Evolutionary conservation across 306 rosid genomes (phyloP), one percentile per base, ranked within the genome.

Genomic region (Pyrus betulifolia): DNA sequence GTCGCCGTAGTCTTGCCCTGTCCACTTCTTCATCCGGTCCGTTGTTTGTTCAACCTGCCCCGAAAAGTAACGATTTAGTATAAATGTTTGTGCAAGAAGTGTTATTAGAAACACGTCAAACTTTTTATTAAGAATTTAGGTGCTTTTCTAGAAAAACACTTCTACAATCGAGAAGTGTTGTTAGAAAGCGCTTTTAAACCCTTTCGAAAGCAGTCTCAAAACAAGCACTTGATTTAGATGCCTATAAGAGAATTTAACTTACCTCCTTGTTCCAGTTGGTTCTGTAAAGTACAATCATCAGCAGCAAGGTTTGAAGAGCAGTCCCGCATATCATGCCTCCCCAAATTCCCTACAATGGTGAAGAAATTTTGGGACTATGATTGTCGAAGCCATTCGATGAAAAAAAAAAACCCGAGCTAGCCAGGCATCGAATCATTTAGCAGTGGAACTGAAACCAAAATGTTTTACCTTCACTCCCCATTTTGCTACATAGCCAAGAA

Each of bases 211-310:
- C 7, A 46, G 17, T 49, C 21, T 49, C 54, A 49, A 2, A 15
- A 15, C 54, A 49, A 5, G 19, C 19, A 46, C 54, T 46, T 14
- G 2, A 2, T 46, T 13, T 45, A 0, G 5, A 45, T 45, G 52
- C 30, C 35, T 11, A 5, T 2, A 22, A 4, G 18, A 62, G 19
- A 60, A 49, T 54, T 75, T 45, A 12, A 52, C 75, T 80, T 74
- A 80, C 90, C 89, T 89, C 93, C 60, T 86, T 82, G 64, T 49
- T 85, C 93, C 93, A 89, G 76, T 86, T 83, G 66, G 88, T 89
- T 79, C 72, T 83, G 22, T 59, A 89, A 8, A 89, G 86, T 18
- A 85, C 23, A 67, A 79, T 46, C 69, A 83, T 8, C 44, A 89
- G 93, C 19, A 89, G 73, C 81, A 86, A 42, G 49, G 90, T 89